Conservation (phyloP, 2,329 filamentous ascomycete species). For the Colletotrichum echinochloae region DNA sequence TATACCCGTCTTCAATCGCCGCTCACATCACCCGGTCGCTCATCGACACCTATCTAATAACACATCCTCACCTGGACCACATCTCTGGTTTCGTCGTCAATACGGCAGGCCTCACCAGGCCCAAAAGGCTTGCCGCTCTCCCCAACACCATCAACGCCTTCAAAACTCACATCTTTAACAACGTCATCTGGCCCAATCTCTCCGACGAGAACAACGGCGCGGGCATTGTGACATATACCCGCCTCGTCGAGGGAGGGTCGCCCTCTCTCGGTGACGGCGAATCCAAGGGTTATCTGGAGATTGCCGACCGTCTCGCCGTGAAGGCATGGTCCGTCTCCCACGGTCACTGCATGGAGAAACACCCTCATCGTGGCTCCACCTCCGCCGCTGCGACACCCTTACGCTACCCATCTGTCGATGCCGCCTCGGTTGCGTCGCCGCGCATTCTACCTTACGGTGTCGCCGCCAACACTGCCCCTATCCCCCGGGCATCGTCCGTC, state of each 20-base stretch:
- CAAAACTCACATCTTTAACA: conserved; percentile 96
- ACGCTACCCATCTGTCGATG: conserved; percentile 48
- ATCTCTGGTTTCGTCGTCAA: conserved; percentile 93
- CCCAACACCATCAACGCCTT: conserved; percentile 92
- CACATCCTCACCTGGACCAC: conserved; percentile 97
- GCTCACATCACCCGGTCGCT: conserved; percentile 82
- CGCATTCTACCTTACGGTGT: conserved; percentile 35
- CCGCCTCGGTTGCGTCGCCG: conserved; percentile 43
- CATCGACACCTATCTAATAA: conserved; percentile 91
- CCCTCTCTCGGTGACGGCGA: conserved; percentile 84
- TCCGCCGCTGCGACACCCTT: conserved; percentile 37
- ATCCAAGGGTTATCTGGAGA: conserved; percentile 84
- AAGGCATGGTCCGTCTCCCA: conserved; percentile 91
- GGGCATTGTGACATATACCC: conserved; percentile 89
- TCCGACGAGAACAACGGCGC: conserved; percentile 96
- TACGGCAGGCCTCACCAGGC: conserved; percentile 84
- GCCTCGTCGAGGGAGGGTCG: conserved; percentile 89
- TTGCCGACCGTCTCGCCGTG: conserved; percentile 89
- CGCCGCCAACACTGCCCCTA: not conserved
- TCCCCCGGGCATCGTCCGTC: conserved; percentile 27
- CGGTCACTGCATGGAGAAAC: conserved; percentile 83
- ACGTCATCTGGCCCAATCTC: conserved; percentile 96
- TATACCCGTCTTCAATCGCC: conserved; percentile 73
- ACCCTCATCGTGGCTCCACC: conserved; percentile 70
- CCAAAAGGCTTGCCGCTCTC: conserved; percentile 87